phyloP scores from a whole-genome alignment of 2,329 filamentous ascomycete species.

The Thielaviopsis euricoi region DNA sequence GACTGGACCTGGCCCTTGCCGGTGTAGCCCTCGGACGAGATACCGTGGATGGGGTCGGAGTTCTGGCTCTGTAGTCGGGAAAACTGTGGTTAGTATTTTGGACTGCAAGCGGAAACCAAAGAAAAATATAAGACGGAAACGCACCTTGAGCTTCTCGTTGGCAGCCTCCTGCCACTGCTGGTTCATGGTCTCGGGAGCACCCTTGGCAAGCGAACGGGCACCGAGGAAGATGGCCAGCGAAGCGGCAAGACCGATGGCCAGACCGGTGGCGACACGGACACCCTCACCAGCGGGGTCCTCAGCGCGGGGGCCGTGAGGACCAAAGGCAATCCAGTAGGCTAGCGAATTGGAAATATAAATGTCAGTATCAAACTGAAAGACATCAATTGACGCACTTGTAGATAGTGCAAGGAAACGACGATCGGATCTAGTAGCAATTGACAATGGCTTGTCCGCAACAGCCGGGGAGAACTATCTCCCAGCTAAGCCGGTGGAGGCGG shows the following conservation, averaged over 20 bases:
- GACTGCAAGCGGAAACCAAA: neutral
- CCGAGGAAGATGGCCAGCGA: slow-evolving; percentile 55
- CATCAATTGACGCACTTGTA: neutral
- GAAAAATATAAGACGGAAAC: slow-evolving; percentile 17
- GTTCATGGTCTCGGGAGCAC: slow-evolving; percentile 72
- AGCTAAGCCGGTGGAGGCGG: neutral
- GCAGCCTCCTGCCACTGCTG: slow-evolving; percentile 92
- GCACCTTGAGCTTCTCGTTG: slow-evolving; percentile 86
- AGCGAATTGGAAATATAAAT: slow-evolving; percentile 14
- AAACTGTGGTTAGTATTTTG: slow-evolving; percentile 12
- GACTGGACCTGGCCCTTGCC: slow-evolving; percentile 69
- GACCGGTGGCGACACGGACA: slow-evolving; percentile 62
- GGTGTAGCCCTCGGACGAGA: slow-evolving; percentile 61
- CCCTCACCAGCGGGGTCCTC: slow-evolving; percentile 68
- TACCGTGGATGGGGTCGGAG: slow-evolving; percentile 72
- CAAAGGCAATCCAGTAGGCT: slow-evolving; percentile 99
- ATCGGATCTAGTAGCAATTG: neutral
- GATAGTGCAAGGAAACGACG: neutral
- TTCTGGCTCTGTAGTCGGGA: slow-evolving; percentile 49
- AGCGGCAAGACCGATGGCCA: slow-evolving; percentile 47
- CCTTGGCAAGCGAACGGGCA: slow-evolving; percentile 56
- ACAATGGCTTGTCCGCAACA: neutral
- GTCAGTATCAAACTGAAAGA: neutral
- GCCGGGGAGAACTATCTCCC: neutral
- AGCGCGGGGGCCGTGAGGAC: slow-evolving; percentile 84